phyloP scores from a whole-genome alignment of 208 protist species.

The Crithidia brevicula region DNA sequence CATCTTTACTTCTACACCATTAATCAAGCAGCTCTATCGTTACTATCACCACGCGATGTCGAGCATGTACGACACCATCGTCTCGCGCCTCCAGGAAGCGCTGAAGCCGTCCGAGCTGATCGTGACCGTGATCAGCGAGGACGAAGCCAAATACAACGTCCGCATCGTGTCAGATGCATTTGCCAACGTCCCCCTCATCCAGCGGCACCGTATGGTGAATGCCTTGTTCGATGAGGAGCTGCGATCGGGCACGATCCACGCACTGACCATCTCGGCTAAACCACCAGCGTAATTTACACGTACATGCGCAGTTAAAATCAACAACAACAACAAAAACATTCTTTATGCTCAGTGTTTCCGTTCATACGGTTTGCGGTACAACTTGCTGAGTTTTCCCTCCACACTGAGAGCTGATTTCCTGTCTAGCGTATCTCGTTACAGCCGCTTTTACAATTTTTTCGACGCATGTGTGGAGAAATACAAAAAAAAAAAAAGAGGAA shows the following conservation, averaged over 20 bases:
- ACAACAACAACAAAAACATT: not conserved
- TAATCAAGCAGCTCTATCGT: too few species aligned
- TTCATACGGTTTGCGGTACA: too few species aligned
- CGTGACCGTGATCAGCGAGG: conserved; percentile 54
- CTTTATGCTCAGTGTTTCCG: not conserved
- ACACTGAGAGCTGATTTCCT: too few species aligned
- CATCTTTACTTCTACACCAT: too few species aligned
- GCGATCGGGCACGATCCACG: conserved; percentile 71
- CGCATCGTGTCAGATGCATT: conserved; percentile 57
- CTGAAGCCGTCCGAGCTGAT: conserved; percentile 42
- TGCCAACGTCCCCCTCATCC: conserved; percentile 53
- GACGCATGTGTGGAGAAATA: not conserved
- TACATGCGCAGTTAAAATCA: not conserved
- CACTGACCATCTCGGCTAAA: conserved; percentile 67
- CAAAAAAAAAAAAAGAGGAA: conserved; percentile 23
- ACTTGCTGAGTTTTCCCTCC: too few species aligned
- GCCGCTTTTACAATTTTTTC: too few species aligned
- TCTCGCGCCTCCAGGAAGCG: conserved; percentile 40
- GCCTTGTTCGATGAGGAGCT: conserved; percentile 76
- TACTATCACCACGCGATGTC: not conserved
- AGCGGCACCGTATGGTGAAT: conserved; percentile 78
- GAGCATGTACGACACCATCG: conserved; percentile 28
- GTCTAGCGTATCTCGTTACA: too few species aligned
- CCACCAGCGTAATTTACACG: conserved; percentile 25
- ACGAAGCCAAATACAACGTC: conserved; percentile 73